Evolutionary conservation across 805 yeast species (phyloP).

Genomic region (Wickerhamiella nectarea): DNA sequence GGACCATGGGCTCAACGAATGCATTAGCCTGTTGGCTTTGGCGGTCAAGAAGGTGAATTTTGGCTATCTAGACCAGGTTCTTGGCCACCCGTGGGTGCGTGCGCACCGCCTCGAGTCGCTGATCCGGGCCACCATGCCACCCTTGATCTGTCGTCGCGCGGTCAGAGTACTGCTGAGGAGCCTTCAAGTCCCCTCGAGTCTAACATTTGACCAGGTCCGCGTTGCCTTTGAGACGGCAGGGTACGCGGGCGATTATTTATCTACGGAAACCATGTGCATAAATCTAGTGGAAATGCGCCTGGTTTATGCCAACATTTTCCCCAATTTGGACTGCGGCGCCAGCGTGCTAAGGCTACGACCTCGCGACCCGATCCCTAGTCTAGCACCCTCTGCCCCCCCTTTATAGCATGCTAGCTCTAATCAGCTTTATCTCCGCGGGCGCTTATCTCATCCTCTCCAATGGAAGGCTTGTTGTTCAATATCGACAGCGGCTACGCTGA

Average conservation of each 20-base stretch:
- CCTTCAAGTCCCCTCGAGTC: slow-evolving; percentile 8
- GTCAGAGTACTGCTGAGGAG: slow-evolving; percentile 15
- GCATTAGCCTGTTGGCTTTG: slow-evolving; percentile 30
- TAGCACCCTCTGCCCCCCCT: slow-evolving; percentile 1
- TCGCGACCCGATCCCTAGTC: slow-evolving; percentile 17
- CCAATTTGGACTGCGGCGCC: slow-evolving; percentile 12
- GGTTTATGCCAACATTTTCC: slow-evolving; percentile 26
- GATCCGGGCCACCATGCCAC: slow-evolving; percentile 19
- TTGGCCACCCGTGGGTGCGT: slow-evolving; percentile 21
- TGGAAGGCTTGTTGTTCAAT: slow-evolving; percentile 93
- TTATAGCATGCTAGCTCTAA: neutral
- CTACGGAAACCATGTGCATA: slow-evolving; percentile 25
- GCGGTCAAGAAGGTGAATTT: slow-evolving; percentile 34
- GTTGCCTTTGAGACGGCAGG: slow-evolving; percentile 10
- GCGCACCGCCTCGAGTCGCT: slow-evolving; percentile 20
- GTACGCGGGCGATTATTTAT: slow-evolving; percentile 12
- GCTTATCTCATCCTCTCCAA: slow-evolving; percentile 23
- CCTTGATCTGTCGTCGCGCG: slow-evolving; percentile 23
- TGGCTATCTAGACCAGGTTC: slow-evolving; percentile 26
- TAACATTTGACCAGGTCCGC: slow-evolving; percentile 11
- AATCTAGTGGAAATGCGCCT: slow-evolving; percentile 26
- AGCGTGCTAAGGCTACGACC: slow-evolving; percentile 15
- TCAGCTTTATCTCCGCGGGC: too few species aligned
- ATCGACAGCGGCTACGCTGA: slow-evolving; percentile 83
- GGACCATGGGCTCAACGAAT: slow-evolving; percentile 21